Percentiles rank a stretch among this genome's conserved stretches.
phyloP scores from a whole-genome alignment of 2,329 filamentous ascomycete genomes.

The Paraconiothyrium brasiliense region DNA sequence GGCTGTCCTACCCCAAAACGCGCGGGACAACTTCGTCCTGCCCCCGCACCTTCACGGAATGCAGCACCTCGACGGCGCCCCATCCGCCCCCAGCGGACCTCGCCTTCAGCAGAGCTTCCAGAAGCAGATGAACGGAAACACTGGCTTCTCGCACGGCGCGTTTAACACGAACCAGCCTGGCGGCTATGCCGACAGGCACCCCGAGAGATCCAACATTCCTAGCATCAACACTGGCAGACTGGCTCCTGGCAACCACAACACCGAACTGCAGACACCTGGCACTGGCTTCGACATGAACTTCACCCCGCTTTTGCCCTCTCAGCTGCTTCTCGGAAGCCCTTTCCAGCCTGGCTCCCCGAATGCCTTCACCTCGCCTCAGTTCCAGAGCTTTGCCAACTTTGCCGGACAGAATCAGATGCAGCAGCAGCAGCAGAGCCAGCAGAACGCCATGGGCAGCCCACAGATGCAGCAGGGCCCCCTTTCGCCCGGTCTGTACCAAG shows the following conservation, averaged over 20 bases:
- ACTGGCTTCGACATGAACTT: slow-evolving; percentile 98
- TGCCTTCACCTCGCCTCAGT: slow-evolving; percentile 89
- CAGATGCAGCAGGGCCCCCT: slow-evolving; percentile 72
- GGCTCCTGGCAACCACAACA: slow-evolving; percentile 64
- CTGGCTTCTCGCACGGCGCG: slow-evolving; percentile 90
- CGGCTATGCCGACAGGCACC: slow-evolving; percentile 86
- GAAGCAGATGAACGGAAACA: slow-evolving; percentile 78
- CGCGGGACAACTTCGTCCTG: slow-evolving; percentile 85
- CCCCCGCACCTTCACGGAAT: slow-evolving; percentile 86
- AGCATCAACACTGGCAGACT: slow-evolving; percentile 87
- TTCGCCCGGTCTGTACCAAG: slow-evolving; percentile 84
- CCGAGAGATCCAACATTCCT: slow-evolving; percentile 85
- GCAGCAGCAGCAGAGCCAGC: slow-evolving; percentile 63
- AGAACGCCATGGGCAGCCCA: slow-evolving; percentile 75
- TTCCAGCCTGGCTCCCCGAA: slow-evolving; percentile 95
- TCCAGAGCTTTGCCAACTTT: slow-evolving; percentile 83
- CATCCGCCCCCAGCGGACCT: slow-evolving; percentile 66
- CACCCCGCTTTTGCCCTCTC: slow-evolving; percentile 91
- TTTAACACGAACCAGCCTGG: slow-evolving; percentile 85
- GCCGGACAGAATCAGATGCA: slow-evolving; percentile 65
- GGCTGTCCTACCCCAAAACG: slow-evolving; percentile 79
- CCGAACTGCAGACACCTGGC: slow-evolving; percentile 85
- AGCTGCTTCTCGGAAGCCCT: slow-evolving; percentile 92
- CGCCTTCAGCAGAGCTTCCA: slow-evolving; percentile 71
- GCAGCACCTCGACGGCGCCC: slow-evolving; percentile 81